These are phyloP conservation scores for Aschersonia sp. DNA, from an alignment of 2,329 filamentous ascomycete species.

Conservation along the genomic window DNA sequence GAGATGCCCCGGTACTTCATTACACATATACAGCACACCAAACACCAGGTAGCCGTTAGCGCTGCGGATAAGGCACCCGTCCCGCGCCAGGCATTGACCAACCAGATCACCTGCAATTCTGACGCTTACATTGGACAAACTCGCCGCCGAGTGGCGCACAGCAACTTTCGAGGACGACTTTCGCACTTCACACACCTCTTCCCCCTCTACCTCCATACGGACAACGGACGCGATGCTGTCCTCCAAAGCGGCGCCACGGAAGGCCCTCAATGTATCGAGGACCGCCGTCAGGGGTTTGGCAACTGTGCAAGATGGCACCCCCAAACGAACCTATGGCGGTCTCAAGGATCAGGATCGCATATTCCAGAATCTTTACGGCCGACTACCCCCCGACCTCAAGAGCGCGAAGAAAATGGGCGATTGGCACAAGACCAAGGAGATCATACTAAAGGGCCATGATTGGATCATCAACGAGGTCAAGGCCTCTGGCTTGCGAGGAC, in stretches of 20 bases:
- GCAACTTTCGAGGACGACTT: constrained; percentile 12
- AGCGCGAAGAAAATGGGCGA: constrained; percentile 96
- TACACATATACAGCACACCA: not conserved
- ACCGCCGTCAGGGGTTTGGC: constrained; percentile 55
- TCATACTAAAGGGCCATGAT: constrained; percentile 89
- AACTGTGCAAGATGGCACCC: constrained; percentile 60
- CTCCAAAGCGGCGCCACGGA: constrained; percentile 24
- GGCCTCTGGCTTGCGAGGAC: constrained; percentile 84
- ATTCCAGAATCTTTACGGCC: constrained; percentile 96
- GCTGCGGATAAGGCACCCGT: constrained; percentile 12
- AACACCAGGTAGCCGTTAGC: constrained; percentile 16
- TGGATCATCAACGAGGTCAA: constrained; percentile 99
- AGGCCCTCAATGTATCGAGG: constrained; percentile 25
- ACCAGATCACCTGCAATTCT: constrained; percentile 24
- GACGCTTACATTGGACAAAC: constrained; percentile 18
- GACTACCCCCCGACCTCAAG: constrained; percentile 82
- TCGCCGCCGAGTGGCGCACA: constrained; percentile 21
- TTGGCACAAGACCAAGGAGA: constrained; percentile 99
- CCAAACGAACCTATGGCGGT: constrained; percentile 66
- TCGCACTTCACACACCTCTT: not conserved
- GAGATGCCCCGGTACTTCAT: not conserved
- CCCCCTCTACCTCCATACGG: constrained; percentile 9
- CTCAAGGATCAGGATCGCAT: constrained; percentile 95
- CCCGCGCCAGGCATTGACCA: constrained; percentile 19
- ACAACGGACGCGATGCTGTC: constrained; percentile 27